Conservation (phyloP, 2,329 filamentous ascomycete species). For the Fusarium tuaranense region DNA sequence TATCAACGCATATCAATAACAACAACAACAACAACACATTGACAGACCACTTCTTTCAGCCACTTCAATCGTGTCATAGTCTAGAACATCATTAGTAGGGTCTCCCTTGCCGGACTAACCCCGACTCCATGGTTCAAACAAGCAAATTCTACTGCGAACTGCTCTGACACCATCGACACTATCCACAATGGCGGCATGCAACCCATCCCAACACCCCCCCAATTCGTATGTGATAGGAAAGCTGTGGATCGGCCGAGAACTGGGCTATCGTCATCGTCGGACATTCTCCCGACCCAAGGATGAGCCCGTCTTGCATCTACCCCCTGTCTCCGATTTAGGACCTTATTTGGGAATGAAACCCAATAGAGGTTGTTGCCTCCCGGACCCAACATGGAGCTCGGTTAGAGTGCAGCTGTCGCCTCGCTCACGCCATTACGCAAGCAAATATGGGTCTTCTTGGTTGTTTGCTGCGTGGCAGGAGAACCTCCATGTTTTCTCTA, state of each 20-base stretch:
- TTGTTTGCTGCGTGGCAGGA: background rate
- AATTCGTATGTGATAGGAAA: background rate
- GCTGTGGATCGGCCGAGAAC: background rate
- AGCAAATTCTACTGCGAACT: background rate
- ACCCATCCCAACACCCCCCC: background rate
- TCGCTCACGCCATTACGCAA: background rate
- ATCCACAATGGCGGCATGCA: background rate
- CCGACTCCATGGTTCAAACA: background rate
- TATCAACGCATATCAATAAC: background rate
- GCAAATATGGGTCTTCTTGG: background rate
- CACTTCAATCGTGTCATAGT: background rate
- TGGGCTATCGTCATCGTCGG: background rate
- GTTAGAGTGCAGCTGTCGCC: background rate
- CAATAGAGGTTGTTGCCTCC: background rate
- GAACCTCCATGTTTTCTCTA: background rate
- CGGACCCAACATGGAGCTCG: background rate
- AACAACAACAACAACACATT: background rate
- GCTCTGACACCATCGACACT: background rate
- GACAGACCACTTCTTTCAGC: background rate
- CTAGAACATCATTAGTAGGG: background rate
- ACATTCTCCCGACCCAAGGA: background rate
- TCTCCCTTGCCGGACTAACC: background rate
- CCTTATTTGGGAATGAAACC: background rate
- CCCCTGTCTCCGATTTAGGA: background rate
- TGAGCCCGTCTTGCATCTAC: background rate